Evolutionary conservation across 2,329 filamentous ascomycete species (phyloP).

Genomic region (Chrysosphaeria jannelii): DNA sequence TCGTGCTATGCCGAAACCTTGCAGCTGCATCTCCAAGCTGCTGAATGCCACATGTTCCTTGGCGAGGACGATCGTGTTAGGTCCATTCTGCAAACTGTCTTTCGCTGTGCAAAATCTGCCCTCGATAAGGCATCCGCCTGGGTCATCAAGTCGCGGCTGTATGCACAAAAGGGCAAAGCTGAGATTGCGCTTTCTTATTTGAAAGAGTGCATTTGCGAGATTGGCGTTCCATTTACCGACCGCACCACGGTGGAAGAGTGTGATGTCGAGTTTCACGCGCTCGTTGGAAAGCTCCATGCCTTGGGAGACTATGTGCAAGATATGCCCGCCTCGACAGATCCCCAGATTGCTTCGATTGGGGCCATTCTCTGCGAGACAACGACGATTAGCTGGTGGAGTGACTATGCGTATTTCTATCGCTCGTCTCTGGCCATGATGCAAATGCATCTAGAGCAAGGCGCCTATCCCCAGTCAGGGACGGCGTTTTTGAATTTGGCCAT

Average conservation of each 20-base stretch:
- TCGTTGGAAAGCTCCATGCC: slow-evolving; percentile 26
- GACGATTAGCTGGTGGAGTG: slow-evolving; percentile 43
- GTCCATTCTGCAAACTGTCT: slow-evolving; percentile 32
- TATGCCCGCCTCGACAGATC: slow-evolving; percentile 15
- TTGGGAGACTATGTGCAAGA: slow-evolving; percentile 20
- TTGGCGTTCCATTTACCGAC: slow-evolving; percentile 35
- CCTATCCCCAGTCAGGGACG: slow-evolving; percentile 38
- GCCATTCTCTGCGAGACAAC: slow-evolving; percentile 41
- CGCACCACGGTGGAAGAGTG: slow-evolving; percentile 45
- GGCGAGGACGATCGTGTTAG: slow-evolving; percentile 33
- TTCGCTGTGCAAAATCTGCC: slow-evolving; percentile 35
- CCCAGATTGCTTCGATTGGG: slow-evolving; percentile 29
- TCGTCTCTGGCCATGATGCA: slow-evolving; percentile 34
- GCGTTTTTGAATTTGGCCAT: slow-evolving; percentile 37
- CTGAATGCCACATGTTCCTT: slow-evolving; percentile 61
- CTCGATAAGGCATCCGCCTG: slow-evolving; percentile 63
- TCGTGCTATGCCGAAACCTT: slow-evolving; percentile 68
- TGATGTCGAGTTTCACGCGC: slow-evolving; percentile 38
- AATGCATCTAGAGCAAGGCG: slow-evolving; percentile 29
- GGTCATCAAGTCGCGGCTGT: slow-evolving; percentile 54
- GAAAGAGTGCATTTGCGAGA: slow-evolving; percentile 35
- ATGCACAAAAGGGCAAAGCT: slow-evolving; percentile 43
- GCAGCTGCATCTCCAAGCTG: slow-evolving; percentile 44
- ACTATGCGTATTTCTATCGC: slow-evolving; percentile 42
- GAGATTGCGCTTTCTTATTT: slow-evolving; percentile 36